These are phyloP conservation scores for Thermothelomyces thermophilus DNA, from an alignment of 2,329 filamentous ascomycete species.

Conservation along the genomic window DNA sequence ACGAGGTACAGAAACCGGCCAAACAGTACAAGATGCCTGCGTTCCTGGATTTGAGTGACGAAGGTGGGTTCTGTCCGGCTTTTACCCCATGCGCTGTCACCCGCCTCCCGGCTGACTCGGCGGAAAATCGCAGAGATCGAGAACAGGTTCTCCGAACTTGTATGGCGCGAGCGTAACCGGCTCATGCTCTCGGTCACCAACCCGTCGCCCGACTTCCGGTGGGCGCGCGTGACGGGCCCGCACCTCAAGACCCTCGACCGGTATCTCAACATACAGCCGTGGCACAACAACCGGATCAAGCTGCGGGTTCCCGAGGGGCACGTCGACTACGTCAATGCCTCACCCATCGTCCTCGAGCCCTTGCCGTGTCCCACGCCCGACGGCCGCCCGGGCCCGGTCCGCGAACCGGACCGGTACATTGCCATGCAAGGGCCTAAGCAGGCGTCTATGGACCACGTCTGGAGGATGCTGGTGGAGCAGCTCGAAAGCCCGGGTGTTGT, in stretches of 20 bases:
- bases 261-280: conserved; percentile 85
- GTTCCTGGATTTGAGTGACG: conserved; percentile 44
- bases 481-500: conserved; percentile 66
- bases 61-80: conserved; percentile 36
- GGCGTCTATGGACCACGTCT: conserved; percentile 72
- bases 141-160: conserved; percentile 46
- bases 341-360: conserved; percentile 55
- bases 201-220: conserved; percentile 32
- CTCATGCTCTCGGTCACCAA: conserved; percentile 36
- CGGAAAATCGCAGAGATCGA: conserved; percentile 39
- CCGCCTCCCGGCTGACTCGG: not conserved
- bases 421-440: conserved; percentile 88
- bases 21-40: conserved; percentile 32
- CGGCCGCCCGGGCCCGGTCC: conserved; percentile 9
- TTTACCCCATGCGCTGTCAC: too few species aligned
- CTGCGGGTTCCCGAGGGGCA: conserved; percentile 68
- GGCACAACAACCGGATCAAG: conserved; percentile 76
- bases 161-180: conserved; percentile 47
- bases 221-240: conserved; percentile 49
- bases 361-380: conserved; percentile 28
- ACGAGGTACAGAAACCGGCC: conserved; percentile 2
- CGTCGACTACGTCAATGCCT: conserved; percentile 78
- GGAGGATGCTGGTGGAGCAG: conserved; percentile 92
- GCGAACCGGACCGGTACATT: conserved; percentile 61
- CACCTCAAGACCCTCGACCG: conserved; percentile 64